phyloP scores from a whole-genome alignment of 1,284 basidiomycete species.

The Stygiomarasmius scandens region DNA sequence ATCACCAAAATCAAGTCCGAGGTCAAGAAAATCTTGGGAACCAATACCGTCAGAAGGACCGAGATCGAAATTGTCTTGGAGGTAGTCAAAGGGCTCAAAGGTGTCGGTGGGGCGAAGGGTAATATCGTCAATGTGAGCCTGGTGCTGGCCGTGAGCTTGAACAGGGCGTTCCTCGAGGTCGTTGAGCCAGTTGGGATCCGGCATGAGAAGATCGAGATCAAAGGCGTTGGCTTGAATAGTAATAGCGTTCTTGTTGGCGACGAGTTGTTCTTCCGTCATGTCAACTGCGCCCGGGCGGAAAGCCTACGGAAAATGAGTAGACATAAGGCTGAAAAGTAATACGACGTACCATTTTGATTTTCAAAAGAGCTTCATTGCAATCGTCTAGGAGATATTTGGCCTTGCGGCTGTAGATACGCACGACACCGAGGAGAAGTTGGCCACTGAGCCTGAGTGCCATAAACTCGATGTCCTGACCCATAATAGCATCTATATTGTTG shows the following conservation, averaged over 20 bases:
- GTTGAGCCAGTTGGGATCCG: slow-evolving; percentile 81
- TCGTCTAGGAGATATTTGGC: slow-evolving; percentile 97
- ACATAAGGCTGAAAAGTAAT: not conserved
- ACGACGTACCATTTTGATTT: slow-evolving; percentile 85
- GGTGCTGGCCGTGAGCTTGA: slow-evolving; percentile 73
- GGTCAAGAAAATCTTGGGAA: slow-evolving; percentile 70
- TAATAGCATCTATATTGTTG: slow-evolving; percentile 73
- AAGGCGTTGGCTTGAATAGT: slow-evolving; percentile 77
- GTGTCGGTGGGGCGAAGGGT: slow-evolving; percentile 76
- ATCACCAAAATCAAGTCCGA: slow-evolving; percentile 27
- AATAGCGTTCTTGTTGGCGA: slow-evolving; percentile 85
- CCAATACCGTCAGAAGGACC: slow-evolving; percentile 82
- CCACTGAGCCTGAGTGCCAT: slow-evolving; percentile 96
- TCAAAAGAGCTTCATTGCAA: slow-evolving; percentile 93
- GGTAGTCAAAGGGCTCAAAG: slow-evolving; percentile 58
- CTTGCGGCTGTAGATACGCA: slow-evolving; percentile 96
- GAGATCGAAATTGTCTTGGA: slow-evolving; percentile 66
- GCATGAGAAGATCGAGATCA: slow-evolving; percentile 79
- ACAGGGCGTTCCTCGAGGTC: slow-evolving; percentile 73
- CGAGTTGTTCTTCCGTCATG: slow-evolving; percentile 92
- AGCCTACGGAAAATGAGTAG: slow-evolving; percentile 54
- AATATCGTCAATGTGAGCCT: slow-evolving; percentile 83
- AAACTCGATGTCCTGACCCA: slow-evolving; percentile 84
- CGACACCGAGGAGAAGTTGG: slow-evolving; percentile 93
- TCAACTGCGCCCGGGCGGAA: slow-evolving; percentile 93